phyloP scores from a whole-genome alignment of 1,284 basidiomycete species.

The Dichomitus squalens region DNA sequence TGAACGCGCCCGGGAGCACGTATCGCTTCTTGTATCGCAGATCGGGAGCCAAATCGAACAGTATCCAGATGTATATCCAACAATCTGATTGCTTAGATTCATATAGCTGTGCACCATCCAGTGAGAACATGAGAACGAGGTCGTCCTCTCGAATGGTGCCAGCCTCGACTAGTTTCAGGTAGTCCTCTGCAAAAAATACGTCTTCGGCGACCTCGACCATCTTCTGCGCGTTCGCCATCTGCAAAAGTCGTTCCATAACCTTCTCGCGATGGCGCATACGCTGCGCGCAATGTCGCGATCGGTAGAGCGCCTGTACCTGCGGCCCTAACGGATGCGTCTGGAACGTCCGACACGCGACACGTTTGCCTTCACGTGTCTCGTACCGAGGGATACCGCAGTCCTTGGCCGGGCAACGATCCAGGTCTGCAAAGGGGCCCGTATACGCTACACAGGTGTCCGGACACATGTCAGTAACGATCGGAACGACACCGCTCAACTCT shows the following conservation, averaged over 20 bases:
- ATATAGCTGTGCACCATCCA: conserved; percentile 32
- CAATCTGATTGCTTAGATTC: conserved; percentile 26
- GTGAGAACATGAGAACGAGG: conserved; percentile 22
- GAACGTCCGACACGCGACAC: conserved; percentile 1
- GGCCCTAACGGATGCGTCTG: conserved; percentile 29
- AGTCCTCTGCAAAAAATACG: too few species aligned
- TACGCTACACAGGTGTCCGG: too few species aligned
- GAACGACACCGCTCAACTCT: too few species aligned
- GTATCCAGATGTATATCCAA: conserved; percentile 35
- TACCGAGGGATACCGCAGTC: not conserved
- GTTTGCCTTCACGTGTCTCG: not conserved
- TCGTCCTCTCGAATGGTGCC: too few species aligned
- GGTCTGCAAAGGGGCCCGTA: not conserved
- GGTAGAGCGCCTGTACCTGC: conserved; percentile 27
- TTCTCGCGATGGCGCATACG: conserved; percentile 21
- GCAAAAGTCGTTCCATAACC: not conserved
- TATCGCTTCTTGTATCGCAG: conserved; percentile 28
- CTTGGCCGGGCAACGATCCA: not conserved
- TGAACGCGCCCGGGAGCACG: conserved; percentile 26
- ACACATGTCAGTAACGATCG: too few species aligned
- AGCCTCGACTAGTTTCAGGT: too few species aligned
- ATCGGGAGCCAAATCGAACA: conserved; percentile 23
- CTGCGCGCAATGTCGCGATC: conserved; percentile 13
- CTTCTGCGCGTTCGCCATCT: not conserved
- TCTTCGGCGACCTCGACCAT: too few species aligned